Base-by-base conservation (phyloP, 495 filamentous ascomycete species). In the Glonium stellatum region DNA sequence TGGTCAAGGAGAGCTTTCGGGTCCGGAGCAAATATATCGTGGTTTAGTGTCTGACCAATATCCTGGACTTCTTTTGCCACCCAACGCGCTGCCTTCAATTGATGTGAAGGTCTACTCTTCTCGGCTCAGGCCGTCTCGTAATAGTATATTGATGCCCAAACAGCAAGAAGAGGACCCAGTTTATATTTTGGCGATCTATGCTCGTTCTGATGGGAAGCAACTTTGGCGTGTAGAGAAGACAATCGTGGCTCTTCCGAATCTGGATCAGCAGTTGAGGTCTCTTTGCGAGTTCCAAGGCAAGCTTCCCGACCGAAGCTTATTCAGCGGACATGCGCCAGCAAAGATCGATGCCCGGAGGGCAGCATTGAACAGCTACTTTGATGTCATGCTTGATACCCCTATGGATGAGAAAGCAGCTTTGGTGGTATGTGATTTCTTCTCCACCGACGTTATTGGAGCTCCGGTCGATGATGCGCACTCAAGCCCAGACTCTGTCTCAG, bases 211-310 rank as follows among this genome's bases (percentile, higher is more conserved):
- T 67, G 79, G 83, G n/a, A 80, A 78, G 41, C 91, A 97, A 69
- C 76, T 97, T 34, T 95, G 95, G 89, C 82, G 93, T 41, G 84
- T 97, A 9, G 93, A 97, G 72, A 98, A 97, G 68, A 87, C 95
- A 57, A 85, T 90, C 11, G 72, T 81, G 34, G 86, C 95, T 55
- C 75, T 98, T n/a, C 81, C 85, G 11, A 81, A 87, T 61, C 78
- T 98, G 25, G 92, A 98, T 72, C 78, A 86, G 47, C 81, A 87
- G 64, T 75, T 98, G 50, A 88, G 87, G 67, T 82, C 87, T 62
- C 81, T 82, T 36, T 77, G 80, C 41, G 67, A 78, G 4, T 90
- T 95, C 66, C 79, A 79, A 13, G 80, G 75, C 15, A 91, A 78
- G 73, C 81, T 92, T 11, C 95, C 95, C 0, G 93, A 97, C 63